Evolutionary conservation across 2,329 filamentous ascomycete species (phyloP), one percentile per base, ranked within the genome.

Genomic region (Rhexocercosporidium sp.): DNA sequence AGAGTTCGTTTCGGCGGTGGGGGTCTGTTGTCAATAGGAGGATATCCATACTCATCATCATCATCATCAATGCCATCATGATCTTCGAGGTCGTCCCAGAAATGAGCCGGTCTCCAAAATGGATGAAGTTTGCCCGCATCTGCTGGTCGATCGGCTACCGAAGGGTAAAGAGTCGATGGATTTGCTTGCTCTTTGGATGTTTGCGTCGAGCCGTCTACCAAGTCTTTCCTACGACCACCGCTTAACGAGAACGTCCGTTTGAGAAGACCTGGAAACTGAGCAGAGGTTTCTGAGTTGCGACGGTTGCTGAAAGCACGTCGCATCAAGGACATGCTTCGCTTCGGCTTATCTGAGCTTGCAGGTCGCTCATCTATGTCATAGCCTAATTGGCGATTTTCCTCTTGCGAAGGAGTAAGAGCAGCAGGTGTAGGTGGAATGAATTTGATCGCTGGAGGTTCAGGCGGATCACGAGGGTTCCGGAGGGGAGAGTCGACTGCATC

Each of bases 381-480:
- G 0, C 86, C 86, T 25, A 86, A 76, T 71, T 83, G 82, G 27
- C 80, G 80, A 64, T 84, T 79, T 72, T 82, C 84, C 69, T 89
- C 86, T 1, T 81, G 74, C 1, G 82, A 79, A 11, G 88, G 86
- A 1, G 87, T 89, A 51, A 85, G 74, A 1, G 85, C 87, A 1
- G 86, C 88, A 3, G 88, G 87, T 0, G 87, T 90, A 29, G 88
- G 87, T 0, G 87, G 87, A 39, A 88, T 90, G 67, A 90, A 87
- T 65, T 87, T 84, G 71, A 90, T 84, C 1, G 78, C 79, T n/a
- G 85, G 85, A 7, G 84, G 86, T 69, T 82, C 79, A 22, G 87
- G 87, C 6, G 87, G 86, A n/a, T 81, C 81, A 56, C 87, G 83
- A 16, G 88, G 88, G 70, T 90, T 90, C 64, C 86, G 81, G 39